phyloP scores from a whole-genome alignment of 768 basidiomycete species.

The Mycena chlorophos region DNA sequence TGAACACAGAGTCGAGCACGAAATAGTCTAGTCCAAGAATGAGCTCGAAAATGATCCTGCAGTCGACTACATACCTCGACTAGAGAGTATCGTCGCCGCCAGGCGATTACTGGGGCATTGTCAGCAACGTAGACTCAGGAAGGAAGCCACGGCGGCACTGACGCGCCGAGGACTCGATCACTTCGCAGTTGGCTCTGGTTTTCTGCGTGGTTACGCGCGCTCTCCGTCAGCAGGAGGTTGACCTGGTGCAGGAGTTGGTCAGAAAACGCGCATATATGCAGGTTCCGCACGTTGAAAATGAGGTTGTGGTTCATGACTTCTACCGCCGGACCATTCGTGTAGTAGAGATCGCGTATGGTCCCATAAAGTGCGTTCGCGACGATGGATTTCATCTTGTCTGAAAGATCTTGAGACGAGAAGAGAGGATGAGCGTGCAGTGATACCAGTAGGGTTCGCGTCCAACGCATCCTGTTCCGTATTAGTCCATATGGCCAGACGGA shows the following conservation, averaged over 20 bases:
- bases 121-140: not conserved
- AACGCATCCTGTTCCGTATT: constrained; percentile 10
- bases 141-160: not conserved
- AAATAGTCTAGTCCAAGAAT: constrained; percentile 6
- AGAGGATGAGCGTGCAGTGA: not conserved
- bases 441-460: constrained; percentile 4
- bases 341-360: constrained; percentile 13
- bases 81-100: constrained; percentile 5
- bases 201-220: constrained; percentile 2
- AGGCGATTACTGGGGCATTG: constrained; percentile 2
- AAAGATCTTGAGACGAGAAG: not conserved
- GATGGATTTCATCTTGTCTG: constrained; percentile 5
- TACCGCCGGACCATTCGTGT: not conserved
- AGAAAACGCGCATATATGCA: constrained; percentile 13
- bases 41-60: not conserved
- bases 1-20: constrained; percentile 13
- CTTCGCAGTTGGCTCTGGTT: constrained; percentile 14
- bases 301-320: constrained; percentile 9
- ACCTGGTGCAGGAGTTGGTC: constrained; percentile 2
- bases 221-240: constrained; percentile 10
- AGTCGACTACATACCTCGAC: constrained; percentile 1
- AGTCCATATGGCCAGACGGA: not conserved
- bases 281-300: constrained; percentile 10
- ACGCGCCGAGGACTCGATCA: constrained; percentile 17
- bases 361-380: constrained; percentile 2